Conservation (phyloP, 2,329 filamentous ascomycete species). For the Trichoderma koningii region DNA sequence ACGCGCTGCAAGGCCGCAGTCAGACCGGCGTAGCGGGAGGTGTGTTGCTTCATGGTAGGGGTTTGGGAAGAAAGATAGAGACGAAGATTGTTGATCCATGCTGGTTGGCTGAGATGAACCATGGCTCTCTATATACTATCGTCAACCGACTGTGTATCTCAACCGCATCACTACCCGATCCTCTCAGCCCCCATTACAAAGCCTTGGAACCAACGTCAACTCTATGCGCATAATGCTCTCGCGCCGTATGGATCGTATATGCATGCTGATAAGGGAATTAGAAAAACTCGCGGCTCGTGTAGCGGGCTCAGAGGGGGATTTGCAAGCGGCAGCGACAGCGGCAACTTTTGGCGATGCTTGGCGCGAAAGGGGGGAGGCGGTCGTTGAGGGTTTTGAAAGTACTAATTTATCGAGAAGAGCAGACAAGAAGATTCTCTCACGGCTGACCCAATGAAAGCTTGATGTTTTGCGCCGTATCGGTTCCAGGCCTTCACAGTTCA, state of each 20-base stretch:
- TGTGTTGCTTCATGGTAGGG: background rate
- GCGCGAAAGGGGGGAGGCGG: background rate
- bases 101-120: background rate
- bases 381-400: no score
- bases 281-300: background rate
- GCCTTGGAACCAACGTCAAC: background rate
- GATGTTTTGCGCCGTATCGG: no score
- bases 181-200: background rate
- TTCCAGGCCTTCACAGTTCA: no score
- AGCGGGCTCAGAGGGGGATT: background rate
- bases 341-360: constrained; percentile 8
- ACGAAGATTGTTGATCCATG: background rate
- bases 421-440: no score
- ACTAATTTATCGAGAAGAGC: background rate
- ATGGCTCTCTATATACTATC: no score
- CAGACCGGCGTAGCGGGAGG: constrained; percentile 11
- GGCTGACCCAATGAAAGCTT: no score
- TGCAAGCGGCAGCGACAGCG: background rate
- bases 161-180: no score
- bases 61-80: background rate
- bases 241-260: background rate
- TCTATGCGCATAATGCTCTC: background rate
- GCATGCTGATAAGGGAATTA: background rate
- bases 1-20: background rate
- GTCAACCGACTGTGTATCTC: no score